These are phyloP conservation scores for Suillus tomentosus DNA, from an alignment of 768 basidiomycete genomes.

Conservation along the genomic window DNA sequence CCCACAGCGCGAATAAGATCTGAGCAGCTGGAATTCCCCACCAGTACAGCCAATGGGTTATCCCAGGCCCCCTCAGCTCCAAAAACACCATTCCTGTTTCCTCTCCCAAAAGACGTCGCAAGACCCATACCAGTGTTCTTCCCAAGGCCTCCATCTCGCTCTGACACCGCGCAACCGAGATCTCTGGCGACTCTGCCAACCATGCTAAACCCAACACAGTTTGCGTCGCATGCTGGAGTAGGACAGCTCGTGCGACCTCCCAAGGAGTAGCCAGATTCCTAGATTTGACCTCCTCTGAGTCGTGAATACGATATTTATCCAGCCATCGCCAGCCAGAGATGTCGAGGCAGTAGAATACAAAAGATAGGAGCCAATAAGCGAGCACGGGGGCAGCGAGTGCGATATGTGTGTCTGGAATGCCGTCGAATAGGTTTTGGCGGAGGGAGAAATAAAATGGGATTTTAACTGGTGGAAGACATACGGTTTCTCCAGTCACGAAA, in stretches of 20 bases:
- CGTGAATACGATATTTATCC: constrained; percentile 86
- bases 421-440: constrained; percentile 48
- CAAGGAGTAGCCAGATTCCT: constrained; percentile 73
- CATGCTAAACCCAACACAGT: constrained; percentile 72
- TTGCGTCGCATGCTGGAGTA: constrained; percentile 86
- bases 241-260: constrained; percentile 77
- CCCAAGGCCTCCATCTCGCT: constrained; percentile 44
- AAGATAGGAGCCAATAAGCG: constrained; percentile 82
- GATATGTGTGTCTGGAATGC: constrained; percentile 69
- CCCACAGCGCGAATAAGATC: constrained; percentile 81
- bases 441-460: constrained; percentile 60
- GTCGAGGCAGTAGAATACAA: constrained; percentile 84
- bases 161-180: constrained; percentile 40
- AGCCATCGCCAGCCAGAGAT: constrained; percentile 74
- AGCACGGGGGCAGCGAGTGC: constrained; percentile 74
- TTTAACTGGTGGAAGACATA: constrained; percentile 37
- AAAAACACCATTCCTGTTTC: constrained; percentile 40
- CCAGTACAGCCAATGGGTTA: constrained; percentile 83
- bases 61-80: constrained; percentile 37
- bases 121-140: constrained; percentile 40
- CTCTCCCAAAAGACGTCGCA: constrained; percentile 44
- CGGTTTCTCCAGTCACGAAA: constrained; percentile 35
- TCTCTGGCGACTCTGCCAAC: constrained; percentile 49
- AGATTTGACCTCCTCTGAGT: constrained; percentile 72
- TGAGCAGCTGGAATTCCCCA: constrained; percentile 83